phyloP scores from a whole-genome alignment of 2,329 filamentous ascomycete genomes.

The Fusarium palustre region DNA sequence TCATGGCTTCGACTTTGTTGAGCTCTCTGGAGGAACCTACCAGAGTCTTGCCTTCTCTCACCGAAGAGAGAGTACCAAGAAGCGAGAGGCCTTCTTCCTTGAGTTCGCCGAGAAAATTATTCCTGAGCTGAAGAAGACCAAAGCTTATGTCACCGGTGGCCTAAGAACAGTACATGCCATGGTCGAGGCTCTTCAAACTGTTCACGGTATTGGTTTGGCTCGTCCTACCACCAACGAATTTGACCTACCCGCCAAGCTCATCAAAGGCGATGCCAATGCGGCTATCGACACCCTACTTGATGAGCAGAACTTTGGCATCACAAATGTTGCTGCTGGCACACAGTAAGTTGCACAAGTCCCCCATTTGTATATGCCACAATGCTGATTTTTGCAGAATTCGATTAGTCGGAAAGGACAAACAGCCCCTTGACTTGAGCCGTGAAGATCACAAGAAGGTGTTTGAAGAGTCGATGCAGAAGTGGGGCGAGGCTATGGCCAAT shows the following conservation, averaged over 20 bases:
- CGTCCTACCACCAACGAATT: slow-evolving; percentile 47
- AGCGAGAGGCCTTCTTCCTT: slow-evolving; percentile 70
- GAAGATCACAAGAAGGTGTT: slow-evolving; percentile 50
- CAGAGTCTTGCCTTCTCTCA: slow-evolving; percentile 64
- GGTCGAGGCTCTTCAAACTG: slow-evolving; percentile 66
- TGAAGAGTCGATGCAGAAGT: slow-evolving; percentile 47
- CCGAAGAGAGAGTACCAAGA: slow-evolving; percentile 64
- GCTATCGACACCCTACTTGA: slow-evolving; percentile 62
- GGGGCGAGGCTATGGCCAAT: slow-evolving; percentile 48
- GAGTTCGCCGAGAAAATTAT: slow-evolving; percentile 69
- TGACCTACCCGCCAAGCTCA: slow-evolving; percentile 45
- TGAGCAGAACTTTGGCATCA: slow-evolving; percentile 62
- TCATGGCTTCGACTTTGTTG: slow-evolving; percentile 67
- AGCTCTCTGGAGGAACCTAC: slow-evolving; percentile 71
- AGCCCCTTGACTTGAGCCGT: slow-evolving; percentile 69
- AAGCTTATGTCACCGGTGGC: slow-evolving; percentile 69
- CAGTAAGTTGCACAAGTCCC: slow-evolving; percentile 44
- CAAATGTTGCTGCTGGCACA: slow-evolving; percentile 47
- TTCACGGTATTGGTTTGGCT: slow-evolving; percentile 71
- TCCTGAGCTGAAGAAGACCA: slow-evolving; percentile 60
- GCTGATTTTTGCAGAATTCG: slow-evolving; percentile 41
- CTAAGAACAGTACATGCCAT: slow-evolving; percentile 67
- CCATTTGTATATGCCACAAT: accelerated
- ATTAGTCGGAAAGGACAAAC: slow-evolving; percentile 55
- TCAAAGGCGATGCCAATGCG: slow-evolving; percentile 52